Conservation (phyloP, 768 basidiomycete species). For the Boletellus ananiceps region DNA sequence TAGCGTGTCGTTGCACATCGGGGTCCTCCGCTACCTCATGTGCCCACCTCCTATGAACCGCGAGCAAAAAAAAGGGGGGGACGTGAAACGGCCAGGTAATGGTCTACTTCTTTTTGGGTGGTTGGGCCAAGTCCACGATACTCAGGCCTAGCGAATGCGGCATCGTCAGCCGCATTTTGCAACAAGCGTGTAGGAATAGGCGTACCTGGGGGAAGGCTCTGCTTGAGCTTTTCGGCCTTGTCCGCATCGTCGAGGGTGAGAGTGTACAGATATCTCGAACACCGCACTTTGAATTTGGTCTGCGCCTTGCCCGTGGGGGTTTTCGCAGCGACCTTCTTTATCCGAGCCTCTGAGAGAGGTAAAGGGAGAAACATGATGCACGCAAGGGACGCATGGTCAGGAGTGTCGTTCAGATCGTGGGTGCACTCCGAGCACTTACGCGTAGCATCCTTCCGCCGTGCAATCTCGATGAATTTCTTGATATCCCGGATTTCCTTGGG, state of each 20-base stretch:
- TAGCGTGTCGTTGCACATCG: slow-evolving; percentile 3
- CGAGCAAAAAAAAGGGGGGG: background rate
- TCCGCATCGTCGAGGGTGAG: slow-evolving; percentile 92
- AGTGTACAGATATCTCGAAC: slow-evolving; percentile 97
- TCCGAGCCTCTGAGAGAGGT: slow-evolving; percentile 73
- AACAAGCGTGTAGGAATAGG: background rate
- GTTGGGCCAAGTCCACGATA: slow-evolving; percentile 61
- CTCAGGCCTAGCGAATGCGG: slow-evolving; percentile 49
- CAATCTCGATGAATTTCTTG: slow-evolving; percentile 97
- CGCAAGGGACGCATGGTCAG: background rate
- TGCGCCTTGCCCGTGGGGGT: slow-evolving; percentile 64
- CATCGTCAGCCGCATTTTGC: background rate
- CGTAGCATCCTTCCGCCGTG: slow-evolving; percentile 94
- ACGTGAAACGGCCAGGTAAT: no score
- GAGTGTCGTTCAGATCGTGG: background rate
- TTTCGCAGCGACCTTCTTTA: slow-evolving; percentile 87
- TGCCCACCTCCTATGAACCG: background rate
- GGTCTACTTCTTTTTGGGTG: slow-evolving; percentile 67
- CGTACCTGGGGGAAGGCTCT: slow-evolving; percentile 91
- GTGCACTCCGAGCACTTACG: slow-evolving; percentile 52
- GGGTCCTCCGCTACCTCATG: slow-evolving; percentile 4
- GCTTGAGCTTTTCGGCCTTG: slow-evolving; percentile 97
- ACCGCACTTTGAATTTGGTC: slow-evolving; percentile 99
- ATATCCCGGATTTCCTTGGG: slow-evolving; percentile 98
- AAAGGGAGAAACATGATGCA: no score